Evolutionary conservation across 1,284 basidiomycete species (phyloP).

Genomic region (Irpex sp.): DNA sequence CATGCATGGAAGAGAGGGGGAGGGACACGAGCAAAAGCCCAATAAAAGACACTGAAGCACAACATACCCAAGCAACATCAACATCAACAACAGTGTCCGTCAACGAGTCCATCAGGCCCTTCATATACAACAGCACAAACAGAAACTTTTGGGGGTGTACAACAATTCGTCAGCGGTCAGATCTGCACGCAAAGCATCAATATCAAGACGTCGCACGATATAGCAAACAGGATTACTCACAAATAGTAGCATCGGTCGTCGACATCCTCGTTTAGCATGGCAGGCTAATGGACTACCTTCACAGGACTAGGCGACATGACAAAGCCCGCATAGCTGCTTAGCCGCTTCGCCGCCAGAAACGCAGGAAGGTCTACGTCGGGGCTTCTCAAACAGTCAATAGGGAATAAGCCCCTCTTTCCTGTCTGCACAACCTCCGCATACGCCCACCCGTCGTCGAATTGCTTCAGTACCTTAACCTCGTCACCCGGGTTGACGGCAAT

Average conservation of each 20-base stretch:
- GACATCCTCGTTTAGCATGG: not conserved
- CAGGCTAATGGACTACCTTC: not conserved
- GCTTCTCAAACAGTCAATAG: constrained; percentile 54
- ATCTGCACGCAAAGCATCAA: not conserved
- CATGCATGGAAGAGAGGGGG: not conserved
- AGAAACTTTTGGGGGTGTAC: not conserved
- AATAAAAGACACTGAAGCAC: not conserved
- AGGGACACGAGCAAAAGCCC: not conserved
- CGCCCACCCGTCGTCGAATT: constrained; percentile 70
- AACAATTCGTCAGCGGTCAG: not conserved
- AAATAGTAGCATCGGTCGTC: not conserved
- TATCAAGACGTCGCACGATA: not conserved
- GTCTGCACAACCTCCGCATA: constrained; percentile 31
- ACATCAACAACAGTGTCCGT: not conserved
- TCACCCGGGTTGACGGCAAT: constrained; percentile 48
- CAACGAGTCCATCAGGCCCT: not conserved
- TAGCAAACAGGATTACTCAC: not conserved
- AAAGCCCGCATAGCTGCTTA: constrained; percentile 31
- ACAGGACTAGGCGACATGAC: not conserved
- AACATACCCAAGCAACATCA: not conserved
- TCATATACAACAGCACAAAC: not conserved
- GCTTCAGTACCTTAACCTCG: constrained; percentile 41
- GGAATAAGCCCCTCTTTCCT: constrained; percentile 39
- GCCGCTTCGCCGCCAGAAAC: constrained; percentile 45
- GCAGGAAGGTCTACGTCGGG: constrained; percentile 40